These are phyloP conservation scores for Pulchroboletus neoregius DNA, from an alignment of 1,284 basidiomycete species.

Conservation along the genomic window DNA sequence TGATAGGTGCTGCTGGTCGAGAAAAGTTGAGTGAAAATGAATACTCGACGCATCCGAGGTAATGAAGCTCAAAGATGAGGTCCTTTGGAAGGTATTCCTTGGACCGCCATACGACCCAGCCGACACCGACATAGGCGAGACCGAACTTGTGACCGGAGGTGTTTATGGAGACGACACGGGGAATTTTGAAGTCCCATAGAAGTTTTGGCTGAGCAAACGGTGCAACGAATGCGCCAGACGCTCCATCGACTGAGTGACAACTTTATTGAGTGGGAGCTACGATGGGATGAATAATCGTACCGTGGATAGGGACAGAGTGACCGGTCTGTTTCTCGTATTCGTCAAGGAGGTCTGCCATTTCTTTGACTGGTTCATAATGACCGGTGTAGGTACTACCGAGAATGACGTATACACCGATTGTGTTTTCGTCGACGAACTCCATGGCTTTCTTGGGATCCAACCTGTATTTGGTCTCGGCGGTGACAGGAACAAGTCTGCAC, in stretches of 20 bases:
- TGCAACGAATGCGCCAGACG: constrained; percentile 82
- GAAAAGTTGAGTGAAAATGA: constrained; percentile 95
- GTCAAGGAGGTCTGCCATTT: constrained; percentile 82
- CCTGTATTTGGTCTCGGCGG: constrained; percentile 73
- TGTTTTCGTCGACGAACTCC: constrained; percentile 90
- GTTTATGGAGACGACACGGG: constrained; percentile 87
- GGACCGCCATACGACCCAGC: constrained; percentile 84
- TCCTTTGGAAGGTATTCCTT: constrained; percentile 78
- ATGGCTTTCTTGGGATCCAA: constrained; percentile 83
- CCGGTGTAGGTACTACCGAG: constrained; percentile 90
- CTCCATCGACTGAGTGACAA: constrained; percentile 57
- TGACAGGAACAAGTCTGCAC: constrained; percentile 75
- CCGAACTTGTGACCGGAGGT: constrained; percentile 91
- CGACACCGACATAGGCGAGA: constrained; percentile 82
- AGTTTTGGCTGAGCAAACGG: constrained; percentile 80
- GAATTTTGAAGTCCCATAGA: constrained; percentile 83
- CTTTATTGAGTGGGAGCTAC: not conserved
- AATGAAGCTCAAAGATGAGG: constrained; percentile 92
- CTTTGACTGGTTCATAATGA: constrained; percentile 88
- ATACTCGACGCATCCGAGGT: constrained; percentile 59
- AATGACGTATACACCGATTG: constrained; percentile 79
- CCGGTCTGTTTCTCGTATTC: constrained; percentile 84
- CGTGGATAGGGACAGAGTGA: constrained; percentile 79
- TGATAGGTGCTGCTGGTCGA: constrained; percentile 84
- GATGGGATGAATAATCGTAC: constrained; percentile 37